Evolutionary conservation across 108 stramenopile species (phyloP).

Genomic region (Licmophora abbreviata): DNA sequence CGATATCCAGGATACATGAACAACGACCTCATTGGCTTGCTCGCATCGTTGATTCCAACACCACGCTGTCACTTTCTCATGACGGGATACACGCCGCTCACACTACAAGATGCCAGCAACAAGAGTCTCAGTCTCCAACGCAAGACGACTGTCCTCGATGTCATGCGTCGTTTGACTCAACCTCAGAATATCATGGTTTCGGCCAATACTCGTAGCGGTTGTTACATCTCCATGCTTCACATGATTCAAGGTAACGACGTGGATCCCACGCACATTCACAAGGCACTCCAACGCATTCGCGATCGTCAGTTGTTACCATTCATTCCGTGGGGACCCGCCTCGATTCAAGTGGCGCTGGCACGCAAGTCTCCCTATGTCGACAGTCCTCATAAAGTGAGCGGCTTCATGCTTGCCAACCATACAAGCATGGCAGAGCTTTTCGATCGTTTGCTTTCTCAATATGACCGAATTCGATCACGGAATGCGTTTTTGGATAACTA

Average conservation of each 20-base stretch:
- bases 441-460: conserved; percentile 81
- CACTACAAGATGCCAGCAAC: conserved; percentile 7
- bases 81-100: conserved; percentile 97
- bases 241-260: conserved; percentile 97
- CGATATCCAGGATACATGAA: conserved; percentile 99
- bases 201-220: conserved; percentile 85
- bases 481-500: conserved; percentile 98
- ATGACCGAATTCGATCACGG: conserved; percentile 87
- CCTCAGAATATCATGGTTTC: conserved; percentile 99
- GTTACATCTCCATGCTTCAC: conserved; percentile 97
- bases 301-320: conserved; percentile 91
- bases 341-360: conserved; percentile 96
- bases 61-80: conserved; percentile 99
- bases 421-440: conserved; percentile 95
- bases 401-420: conserved; percentile 98
- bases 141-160: conserved; percentile 98
- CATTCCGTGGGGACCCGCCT: conserved; percentile 99
- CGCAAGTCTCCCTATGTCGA: conserved; percentile 91
- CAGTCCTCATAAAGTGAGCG: conserved; percentile 89
- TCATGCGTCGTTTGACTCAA: conserved; percentile 97
- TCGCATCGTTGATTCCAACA: conserved; percentile 97
- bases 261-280: conserved; percentile 97
- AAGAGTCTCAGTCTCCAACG: conserved; percentile 46
- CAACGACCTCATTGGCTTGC: conserved; percentile 96
- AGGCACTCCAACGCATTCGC: conserved; percentile 94